Evolutionary conservation across 192 early-diverging fungal species (phyloP), one percentile per base, ranked within the genome.

Genomic region (Paraglomus occultum): DNA sequence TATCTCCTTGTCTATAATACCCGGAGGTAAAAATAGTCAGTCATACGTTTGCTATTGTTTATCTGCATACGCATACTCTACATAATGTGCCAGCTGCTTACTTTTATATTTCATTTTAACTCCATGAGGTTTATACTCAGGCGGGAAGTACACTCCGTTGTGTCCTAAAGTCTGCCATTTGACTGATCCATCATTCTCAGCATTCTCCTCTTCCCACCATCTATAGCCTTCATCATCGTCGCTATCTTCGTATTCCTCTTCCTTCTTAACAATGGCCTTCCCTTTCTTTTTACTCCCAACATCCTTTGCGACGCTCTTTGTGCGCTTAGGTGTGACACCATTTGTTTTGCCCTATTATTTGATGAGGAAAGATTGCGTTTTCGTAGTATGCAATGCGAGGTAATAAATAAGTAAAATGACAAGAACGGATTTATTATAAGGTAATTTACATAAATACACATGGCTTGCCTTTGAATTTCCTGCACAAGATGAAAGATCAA

Each of bases 151-250:
- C 1, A 94, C 92, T 20, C 97, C 97, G 47, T 83, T 85, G 74
- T 99, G 97, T 64, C 86, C 80, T 22, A 99, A 80, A 4, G 92
- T 89, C 15, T 76, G 85, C 97, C 97, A 99, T 75, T 95, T 95
- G 50, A 84, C 82, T 0, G 79, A 69, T 14, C 74, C 83, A 67
- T 93, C 88, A 31, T 76, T 70, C 22, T 79, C 42, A 17, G 82
- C 78, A 46, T 84, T 87, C 51, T 85, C 74, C 10, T 81, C 76
- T 53, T 87, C 76, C 89, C 90, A 90, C 90, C 91, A 91, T 40
- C 87, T 88, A 71, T 82, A 83, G 31, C 84, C 78, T 1, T 85
- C 85, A n/a, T 87, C 89, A 4, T 82, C 81, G 2, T 81, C 87
- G 6, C 74, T 73, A 22, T 80, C 77, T 5, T 69, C 70, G 2